Percentiles rank a stretch among this genome's conserved stretches.
Evolutionary conservation across 345 rosid species (phyloP).

Genomic region (Triadica sebifera): DNA sequence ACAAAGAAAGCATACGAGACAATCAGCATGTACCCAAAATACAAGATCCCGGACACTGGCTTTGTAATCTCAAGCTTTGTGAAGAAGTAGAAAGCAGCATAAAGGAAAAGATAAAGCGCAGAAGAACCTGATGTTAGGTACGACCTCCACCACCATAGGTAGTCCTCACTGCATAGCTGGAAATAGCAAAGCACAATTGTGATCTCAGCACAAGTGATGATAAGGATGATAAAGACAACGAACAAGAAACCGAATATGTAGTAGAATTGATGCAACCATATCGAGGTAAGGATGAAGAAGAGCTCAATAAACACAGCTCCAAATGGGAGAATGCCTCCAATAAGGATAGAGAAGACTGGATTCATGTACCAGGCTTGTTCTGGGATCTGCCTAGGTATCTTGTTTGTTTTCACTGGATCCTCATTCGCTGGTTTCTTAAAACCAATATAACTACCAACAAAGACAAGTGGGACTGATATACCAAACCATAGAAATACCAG

Average conservation of each 20-base stretch:
- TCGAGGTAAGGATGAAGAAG: constrained; percentile 87
- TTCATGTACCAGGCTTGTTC: no score
- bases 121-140: constrained; percentile 88
- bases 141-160: constrained; percentile 98
- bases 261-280: constrained; percentile 92
- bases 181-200: constrained; percentile 88
- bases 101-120: constrained; percentile 81
- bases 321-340: no score
- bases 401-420: no score
- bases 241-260: constrained; percentile 92
- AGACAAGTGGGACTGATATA: constrained; percentile 83
- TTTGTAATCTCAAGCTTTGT: constrained; percentile 89
- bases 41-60: constrained; percentile 66
- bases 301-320: no score
- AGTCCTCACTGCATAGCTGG: constrained; percentile 93
- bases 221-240: constrained; percentile 70
- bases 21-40: constrained; percentile 88
- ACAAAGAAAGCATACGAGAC: constrained; percentile 77
- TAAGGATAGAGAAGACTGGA: no score
- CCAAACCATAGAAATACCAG: constrained; percentile 86
- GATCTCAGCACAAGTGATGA: constrained; percentile 88
- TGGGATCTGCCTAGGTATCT: no score
- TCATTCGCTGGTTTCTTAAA: constrained; percentile 67
- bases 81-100: constrained; percentile 83
- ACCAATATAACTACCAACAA: constrained; percentile 70